phyloP scores from a whole-genome alignment of 2,329 filamentous ascomycete species.

The Cladobotryum mycophilum region DNA sequence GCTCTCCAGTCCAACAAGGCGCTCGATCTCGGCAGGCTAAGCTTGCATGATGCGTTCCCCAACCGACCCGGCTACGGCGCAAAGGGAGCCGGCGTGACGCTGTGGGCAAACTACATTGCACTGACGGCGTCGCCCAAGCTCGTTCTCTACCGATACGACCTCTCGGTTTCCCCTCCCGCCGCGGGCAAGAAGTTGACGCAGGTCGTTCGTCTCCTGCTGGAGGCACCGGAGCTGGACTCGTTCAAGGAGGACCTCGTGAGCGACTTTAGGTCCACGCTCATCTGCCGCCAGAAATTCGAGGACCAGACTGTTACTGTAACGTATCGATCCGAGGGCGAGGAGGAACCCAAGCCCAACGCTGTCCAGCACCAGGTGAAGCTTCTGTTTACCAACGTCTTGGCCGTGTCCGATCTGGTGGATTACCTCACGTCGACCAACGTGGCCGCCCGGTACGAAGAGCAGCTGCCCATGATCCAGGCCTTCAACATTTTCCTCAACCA shows the following conservation, averaged over 20 bases:
- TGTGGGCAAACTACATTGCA: slow-evolving; percentile 16
- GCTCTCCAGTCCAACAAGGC: slow-evolving; percentile 1
- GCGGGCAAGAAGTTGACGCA: slow-evolving; percentile 11
- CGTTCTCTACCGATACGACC: slow-evolving; percentile 12
- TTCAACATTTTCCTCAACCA: slow-evolving; percentile 25
- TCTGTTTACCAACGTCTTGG: slow-evolving; percentile 19
- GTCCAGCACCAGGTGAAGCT: slow-evolving; percentile 18
- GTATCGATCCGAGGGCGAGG: slow-evolving; percentile 26
- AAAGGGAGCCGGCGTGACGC: slow-evolving; percentile 7
- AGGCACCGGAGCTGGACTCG: slow-evolving; percentile 13
- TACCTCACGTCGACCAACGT: slow-evolving; percentile 23
- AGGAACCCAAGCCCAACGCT: slow-evolving; percentile 17
- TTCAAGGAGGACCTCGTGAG: slow-evolving; percentile 21
- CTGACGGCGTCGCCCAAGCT: slow-evolving; percentile 7
- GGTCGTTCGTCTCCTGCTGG: slow-evolving; percentile 18
- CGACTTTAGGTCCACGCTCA: slow-evolving; percentile 28
- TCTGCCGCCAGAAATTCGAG: slow-evolving; percentile 21
- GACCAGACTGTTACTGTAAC: slow-evolving; percentile 7
- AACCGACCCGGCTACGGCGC: slow-evolving; percentile 13
- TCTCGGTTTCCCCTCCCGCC: slow-evolving; percentile 6
- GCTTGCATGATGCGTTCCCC: slow-evolving; percentile 9
- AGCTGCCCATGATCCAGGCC: slow-evolving; percentile 18
- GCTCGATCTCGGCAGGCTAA: slow-evolving; percentile 4
- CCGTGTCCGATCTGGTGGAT: slow-evolving; percentile 18
- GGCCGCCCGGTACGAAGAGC: slow-evolving; percentile 16